Evolutionary conservation across 2,329 filamentous ascomycete species (phyloP), one percentile per base, ranked within the genome.

Genomic region (Hymenoscyphus infarciens): DNA sequence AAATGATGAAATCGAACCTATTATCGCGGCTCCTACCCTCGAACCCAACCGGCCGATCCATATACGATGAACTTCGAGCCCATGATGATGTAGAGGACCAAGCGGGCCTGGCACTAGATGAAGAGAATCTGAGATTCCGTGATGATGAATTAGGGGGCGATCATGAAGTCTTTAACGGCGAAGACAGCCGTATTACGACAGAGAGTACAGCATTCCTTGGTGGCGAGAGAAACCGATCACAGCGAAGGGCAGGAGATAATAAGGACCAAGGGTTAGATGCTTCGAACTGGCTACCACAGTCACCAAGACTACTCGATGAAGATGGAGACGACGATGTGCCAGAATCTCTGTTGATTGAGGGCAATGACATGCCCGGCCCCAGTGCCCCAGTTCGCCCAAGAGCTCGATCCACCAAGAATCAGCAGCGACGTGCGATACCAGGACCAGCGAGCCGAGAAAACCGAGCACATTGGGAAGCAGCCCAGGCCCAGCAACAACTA

Each of bases 261-360:
- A 67, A 63, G 27, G 58, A 45, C 8, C 66, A 62, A 52, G 52
- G 56, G 56, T 53, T 62, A 19, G 49, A 58, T 11, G 61, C 58
- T 25, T 67, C 67, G 16, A 70, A 69, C 54, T 72, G 68, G 69
- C 39, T 72, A 5, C 64, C 71, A 19, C 69, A 72, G 57, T 75
- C 73, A 27, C 74, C 74, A 4, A 70, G 74, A 57, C 56, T 75
- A 25, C 63, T 75, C 15, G 67, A 70, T 29, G 74, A 74, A 49
- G 74, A 75, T 59, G 67, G 64, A 2, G 74, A 75, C 58, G 74
- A 87, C 61, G 86, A 88, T 69, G 86, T 88, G 0, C 86, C 86
- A 0, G 83, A 81, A 19, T 89, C 86, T 2, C 76, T 89, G 19
- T 73, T 89, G 19, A 81, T 89, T 22, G 86, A 89, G 71, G 77